These are phyloP conservation scores for Geranium rotundifolium DNA, from an alignment of 345 rosid genomes.

Conservation along the genomic window DNA sequence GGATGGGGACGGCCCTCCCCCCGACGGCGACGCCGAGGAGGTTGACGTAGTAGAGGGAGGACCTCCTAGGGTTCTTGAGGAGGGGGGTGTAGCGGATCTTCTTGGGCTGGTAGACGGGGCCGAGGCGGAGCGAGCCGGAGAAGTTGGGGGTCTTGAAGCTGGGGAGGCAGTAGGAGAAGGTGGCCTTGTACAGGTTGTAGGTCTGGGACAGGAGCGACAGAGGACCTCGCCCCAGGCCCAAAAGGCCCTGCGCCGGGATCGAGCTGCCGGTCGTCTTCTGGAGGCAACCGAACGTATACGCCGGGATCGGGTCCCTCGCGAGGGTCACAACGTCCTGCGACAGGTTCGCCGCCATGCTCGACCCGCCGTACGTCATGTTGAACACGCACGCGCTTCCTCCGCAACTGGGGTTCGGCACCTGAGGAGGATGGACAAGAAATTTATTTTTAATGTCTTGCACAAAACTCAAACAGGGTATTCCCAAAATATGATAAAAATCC, in stretches of 20 bases:
- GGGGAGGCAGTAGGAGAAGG: slow-evolving; percentile 91
- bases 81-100: slow-evolving; percentile 71
- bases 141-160: slow-evolving; percentile 57
- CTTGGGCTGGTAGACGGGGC: slow-evolving; percentile 64
- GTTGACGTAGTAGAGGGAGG: slow-evolving; percentile 80
- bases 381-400: slow-evolving; percentile 44
- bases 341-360: slow-evolving; percentile 51
- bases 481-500: too few species aligned
- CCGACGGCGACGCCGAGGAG: slow-evolving; percentile 71
- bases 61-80: slow-evolving; percentile 66
- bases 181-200: slow-evolving; percentile 51
- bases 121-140: slow-evolving; percentile 80
- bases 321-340: slow-evolving; percentile 55
- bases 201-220: slow-evolving; percentile 70
- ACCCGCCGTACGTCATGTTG: slow-evolving; percentile 80
- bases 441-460: too few species aligned
- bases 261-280: slow-evolving; percentile 55
- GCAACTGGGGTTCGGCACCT: slow-evolving; percentile 70
- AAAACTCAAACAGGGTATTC: too few species aligned
- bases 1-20: slow-evolving; percentile 53
- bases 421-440: slow-evolving; percentile 2
- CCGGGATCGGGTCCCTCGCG: slow-evolving; percentile 45
- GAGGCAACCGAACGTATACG: slow-evolving; percentile 81
- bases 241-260: slow-evolving; percentile 69
- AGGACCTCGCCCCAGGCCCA: slow-evolving; percentile 87